Base-by-base conservation (phyloP, 1,139 yeast species). In the Pneumocystis murina region DNA sequence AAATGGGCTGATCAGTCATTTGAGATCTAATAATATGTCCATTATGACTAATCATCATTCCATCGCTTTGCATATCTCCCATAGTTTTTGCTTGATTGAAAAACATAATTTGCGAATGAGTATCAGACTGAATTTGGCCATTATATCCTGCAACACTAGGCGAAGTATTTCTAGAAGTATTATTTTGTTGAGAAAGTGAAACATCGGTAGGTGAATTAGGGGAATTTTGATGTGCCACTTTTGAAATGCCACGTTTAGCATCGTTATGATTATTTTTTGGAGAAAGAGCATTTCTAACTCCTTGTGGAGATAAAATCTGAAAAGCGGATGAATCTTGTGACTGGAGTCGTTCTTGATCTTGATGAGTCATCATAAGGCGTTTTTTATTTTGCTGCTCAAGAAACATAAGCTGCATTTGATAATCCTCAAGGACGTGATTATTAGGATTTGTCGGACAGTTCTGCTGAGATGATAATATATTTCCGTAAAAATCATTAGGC, bases 371-470 rank as follows among this genome's bases (percentile, higher is more conserved):
- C 69, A 72, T 68, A 61, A 75, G 68, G 66, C 79, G 73, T 71
- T 82, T 83, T 72, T 84, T 84, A 72, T 85, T 85, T 71, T 85
- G 90, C 68, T 83, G 82, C 68, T 86, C 92, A 66, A 86, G 75
- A 59, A 84, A 73, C 83, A 86, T 81, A 68, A 86, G 75, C 73
- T 86, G 92, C 80, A 82, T 82, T 72, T 86, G 92, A 72, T 86
- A 86, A 71, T 86, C 91, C 67, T 84, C 86, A 61, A 86, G 75
- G 3, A 82, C 81, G 63, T 73, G 74, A 64, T 65, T 66, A 16
- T 63, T 65, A 33, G 63, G 61, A 38, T 61, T 59, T n/a, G 59
- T 14, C 10, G 60, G 8, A 6, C 48, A 40, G 30, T 48, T 64
- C 33, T 62, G 40, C 38, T 24, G 65, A 36, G 63, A 38, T 28